phyloP scores from a whole-genome alignment of 2,329 filamentous ascomycete species.

The Blumeria graminis region DNA sequence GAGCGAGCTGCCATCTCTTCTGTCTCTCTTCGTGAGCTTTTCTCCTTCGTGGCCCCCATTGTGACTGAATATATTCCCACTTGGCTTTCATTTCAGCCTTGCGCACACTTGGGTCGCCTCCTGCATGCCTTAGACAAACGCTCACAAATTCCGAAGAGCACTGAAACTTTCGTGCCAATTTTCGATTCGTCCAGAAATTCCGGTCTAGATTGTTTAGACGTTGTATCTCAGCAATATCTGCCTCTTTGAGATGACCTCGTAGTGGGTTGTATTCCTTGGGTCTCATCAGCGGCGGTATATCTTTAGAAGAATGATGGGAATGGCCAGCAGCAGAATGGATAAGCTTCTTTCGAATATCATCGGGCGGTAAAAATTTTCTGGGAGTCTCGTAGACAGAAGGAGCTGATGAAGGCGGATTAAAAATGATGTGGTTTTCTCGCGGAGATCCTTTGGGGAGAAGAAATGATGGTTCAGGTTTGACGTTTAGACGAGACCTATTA shows the following conservation, averaged over 20 bases:
- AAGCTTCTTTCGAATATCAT: slow-evolving; percentile 14
- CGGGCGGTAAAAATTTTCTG: slow-evolving; percentile 36
- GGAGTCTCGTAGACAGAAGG: slow-evolving; percentile 39
- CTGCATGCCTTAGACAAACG: slow-evolving; percentile 25
- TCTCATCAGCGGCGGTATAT: slow-evolving; percentile 11
- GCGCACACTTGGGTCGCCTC: slow-evolving; percentile 12
- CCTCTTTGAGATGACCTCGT: slow-evolving; percentile 25
- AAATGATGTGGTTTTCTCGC: slow-evolving; percentile 24
- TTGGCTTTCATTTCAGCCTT: slow-evolving; percentile 24
- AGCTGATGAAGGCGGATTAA: slow-evolving; percentile 30
- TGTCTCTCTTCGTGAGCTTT: slow-evolving; percentile 30
- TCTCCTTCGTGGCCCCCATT: slow-evolving; percentile 31
- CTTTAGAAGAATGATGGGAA: slow-evolving; percentile 3
- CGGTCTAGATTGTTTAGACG: slow-evolving; percentile 28
- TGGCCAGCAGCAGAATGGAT: slow-evolving; percentile 9
- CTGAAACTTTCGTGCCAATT: slow-evolving; percentile 28
- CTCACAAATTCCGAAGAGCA: slow-evolving; percentile 33
- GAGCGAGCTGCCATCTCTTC: slow-evolving; percentile 21
- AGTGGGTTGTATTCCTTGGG: slow-evolving; percentile 7
- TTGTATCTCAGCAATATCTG: slow-evolving; percentile 36
- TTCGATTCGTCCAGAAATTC: slow-evolving; percentile 26
- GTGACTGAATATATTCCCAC: slow-evolving; percentile 24
- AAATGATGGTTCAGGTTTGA: slow-evolving; percentile 37
- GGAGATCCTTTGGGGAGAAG: slow-evolving; percentile 16
- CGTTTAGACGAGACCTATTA: slow-evolving; percentile 19